phyloP scores from a whole-genome alignment of 179 eudicot species.

The Beta corolliflora region DNA sequence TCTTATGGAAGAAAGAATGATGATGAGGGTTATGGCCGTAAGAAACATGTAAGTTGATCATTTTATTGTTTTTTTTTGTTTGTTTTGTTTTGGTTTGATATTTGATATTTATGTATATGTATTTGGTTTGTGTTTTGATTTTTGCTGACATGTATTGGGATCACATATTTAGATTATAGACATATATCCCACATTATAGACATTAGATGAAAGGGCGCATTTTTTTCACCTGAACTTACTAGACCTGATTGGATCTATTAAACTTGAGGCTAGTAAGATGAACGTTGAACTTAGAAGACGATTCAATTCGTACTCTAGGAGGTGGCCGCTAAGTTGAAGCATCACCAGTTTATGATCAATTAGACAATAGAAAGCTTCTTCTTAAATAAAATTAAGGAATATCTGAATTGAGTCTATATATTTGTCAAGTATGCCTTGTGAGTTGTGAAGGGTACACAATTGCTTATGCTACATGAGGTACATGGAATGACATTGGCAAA shows the following conservation, averaged over 20 bases:
- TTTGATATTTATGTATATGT: background rate
- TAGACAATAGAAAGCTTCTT: no score
- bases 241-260: no score
- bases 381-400: background rate
- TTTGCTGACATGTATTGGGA: background rate
- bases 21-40: slow-evolving; percentile 67
- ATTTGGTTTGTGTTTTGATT: background rate
- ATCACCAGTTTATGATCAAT: background rate
- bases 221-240: no score
- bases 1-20: slow-evolving; percentile 29
- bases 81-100: background rate
- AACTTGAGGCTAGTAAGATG: no score
- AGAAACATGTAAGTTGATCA: slow-evolving; percentile 61
- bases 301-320: no score
- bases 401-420: background rate
- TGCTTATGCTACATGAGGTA: no score
- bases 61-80: background rate
- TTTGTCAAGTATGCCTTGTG: no score
- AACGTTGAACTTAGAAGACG: no score
- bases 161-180: background rate
- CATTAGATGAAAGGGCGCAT: no score
- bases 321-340: background rate
- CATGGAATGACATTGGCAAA: no score
- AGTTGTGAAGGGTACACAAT: no score
- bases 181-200: background rate